phyloP scores from a whole-genome alignment of 2,329 filamentous ascomycete genomes.

The Pyrenophora tritici-repentis region DNA sequence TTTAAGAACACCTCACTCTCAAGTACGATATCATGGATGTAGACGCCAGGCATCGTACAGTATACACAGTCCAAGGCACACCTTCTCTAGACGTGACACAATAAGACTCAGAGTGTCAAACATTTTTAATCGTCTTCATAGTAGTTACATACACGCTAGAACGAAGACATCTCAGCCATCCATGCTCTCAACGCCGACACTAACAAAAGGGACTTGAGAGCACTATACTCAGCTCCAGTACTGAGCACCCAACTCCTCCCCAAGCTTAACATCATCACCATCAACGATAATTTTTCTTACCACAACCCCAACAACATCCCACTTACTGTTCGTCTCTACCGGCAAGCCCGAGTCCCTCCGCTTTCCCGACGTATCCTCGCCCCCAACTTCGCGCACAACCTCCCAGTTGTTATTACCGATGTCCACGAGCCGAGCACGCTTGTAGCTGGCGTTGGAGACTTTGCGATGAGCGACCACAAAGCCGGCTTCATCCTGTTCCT shows the following conservation, averaged over 20 bases:
- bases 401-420: conserved; percentile 38
- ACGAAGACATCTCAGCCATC: too few species aligned
- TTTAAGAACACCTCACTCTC: too few species aligned
- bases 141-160: too few species aligned
- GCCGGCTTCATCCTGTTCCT: conserved; percentile 36
- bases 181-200: too few species aligned
- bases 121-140: too few species aligned
- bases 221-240: conserved; percentile 25
- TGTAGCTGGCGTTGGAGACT: conserved; percentile 44
- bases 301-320: conserved; percentile 43
- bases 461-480: conserved; percentile 40
- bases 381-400: conserved; percentile 39
- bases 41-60: too few species aligned
- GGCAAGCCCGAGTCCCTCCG: conserved; percentile 39
- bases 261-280: conserved; percentile 34
- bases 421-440: conserved; percentile 40
- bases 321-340: conserved; percentile 41
- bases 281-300: conserved; percentile 36
- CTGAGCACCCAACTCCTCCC: conserved; percentile 38
- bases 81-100: too few species aligned
- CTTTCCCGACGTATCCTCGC: conserved; percentile 34
- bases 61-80: too few species aligned
- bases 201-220: too few species aligned
- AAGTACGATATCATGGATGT: too few species aligned
- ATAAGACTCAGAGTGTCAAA: too few species aligned